Percentiles rank a stretch among this genome's conserved stretches.
phyloP scores from a whole-genome alignment of 2,329 filamentous ascomycete species.

The Trichoderma gracile region DNA sequence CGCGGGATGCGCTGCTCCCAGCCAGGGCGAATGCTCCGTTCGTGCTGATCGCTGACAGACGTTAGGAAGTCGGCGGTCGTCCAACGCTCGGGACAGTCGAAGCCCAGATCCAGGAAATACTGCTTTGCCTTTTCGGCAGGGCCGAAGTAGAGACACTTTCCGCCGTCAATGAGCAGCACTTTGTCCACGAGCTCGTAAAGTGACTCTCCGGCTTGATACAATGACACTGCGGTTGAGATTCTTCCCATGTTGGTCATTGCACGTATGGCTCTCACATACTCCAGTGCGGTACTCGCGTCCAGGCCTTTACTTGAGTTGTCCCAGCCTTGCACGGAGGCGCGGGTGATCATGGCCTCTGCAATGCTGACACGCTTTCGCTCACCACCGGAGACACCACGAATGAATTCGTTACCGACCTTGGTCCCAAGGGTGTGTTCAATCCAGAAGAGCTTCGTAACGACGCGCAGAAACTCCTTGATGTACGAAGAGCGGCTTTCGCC shows the following conservation, averaged over 20 bases:
- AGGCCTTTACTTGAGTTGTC: constrained; percentile 73
- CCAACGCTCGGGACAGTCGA: constrained; percentile 68
- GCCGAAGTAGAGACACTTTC: constrained; percentile 73
- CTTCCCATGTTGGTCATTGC: constrained; percentile 71
- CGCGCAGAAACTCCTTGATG: constrained; percentile 55
- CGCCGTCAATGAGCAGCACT: constrained; percentile 71
- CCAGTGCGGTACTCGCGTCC: constrained; percentile 71
- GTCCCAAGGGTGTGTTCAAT: constrained; percentile 70
- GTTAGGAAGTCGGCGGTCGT: constrained; percentile 77
- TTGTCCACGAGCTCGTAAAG: constrained; percentile 73
- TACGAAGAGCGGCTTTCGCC: constrained; percentile 60
- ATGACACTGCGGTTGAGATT: constrained; percentile 68
- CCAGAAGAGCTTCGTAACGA: constrained; percentile 70
- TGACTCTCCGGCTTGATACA: constrained; percentile 69
- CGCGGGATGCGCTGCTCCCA: constrained; percentile 68
- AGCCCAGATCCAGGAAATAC: constrained; percentile 73
- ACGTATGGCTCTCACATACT: constrained; percentile 65
- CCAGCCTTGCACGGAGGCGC: constrained; percentile 68
- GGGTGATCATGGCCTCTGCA: constrained; percentile 63
- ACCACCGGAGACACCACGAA: constrained; percentile 63
- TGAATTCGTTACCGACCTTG: constrained; percentile 67
- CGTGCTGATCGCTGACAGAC: constrained; percentile 72
- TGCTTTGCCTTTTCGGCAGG: constrained; percentile 60
- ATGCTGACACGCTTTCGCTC: constrained; percentile 75
- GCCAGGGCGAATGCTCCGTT: constrained; percentile 66